Conservation (phyloP, 2,329 filamentous ascomycete species). For the Ceratocystis albifundus region DNA sequence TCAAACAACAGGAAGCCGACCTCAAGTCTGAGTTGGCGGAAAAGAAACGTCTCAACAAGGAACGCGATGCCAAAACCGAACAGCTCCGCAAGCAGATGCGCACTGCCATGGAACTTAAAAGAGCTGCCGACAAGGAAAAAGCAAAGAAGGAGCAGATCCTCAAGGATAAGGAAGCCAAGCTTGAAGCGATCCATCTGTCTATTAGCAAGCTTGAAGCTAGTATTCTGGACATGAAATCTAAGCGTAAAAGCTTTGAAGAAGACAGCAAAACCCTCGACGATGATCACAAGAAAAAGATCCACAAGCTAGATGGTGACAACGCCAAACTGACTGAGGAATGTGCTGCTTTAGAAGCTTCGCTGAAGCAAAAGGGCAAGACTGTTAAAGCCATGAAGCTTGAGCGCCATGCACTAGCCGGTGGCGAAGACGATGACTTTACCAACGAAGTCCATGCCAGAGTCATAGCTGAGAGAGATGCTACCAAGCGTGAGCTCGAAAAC, state of each 20-base stretch:
- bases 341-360: slow-evolving; percentile 55
- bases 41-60: slow-evolving; percentile 64
- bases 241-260: slow-evolving; percentile 42
- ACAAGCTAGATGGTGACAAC: slow-evolving; percentile 44
- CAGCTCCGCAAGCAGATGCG: slow-evolving; percentile 73
- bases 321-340: slow-evolving; percentile 52
- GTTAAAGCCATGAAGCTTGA: slow-evolving; percentile 65
- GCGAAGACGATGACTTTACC: slow-evolving; percentile 49
- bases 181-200: slow-evolving; percentile 57
- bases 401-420: slow-evolving; percentile 50
- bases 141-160: slow-evolving; percentile 63
- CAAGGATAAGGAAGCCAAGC: slow-evolving; percentile 56
- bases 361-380: slow-evolving; percentile 51
- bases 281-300: slow-evolving; percentile 42
- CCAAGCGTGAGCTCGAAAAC: slow-evolving; percentile 16
- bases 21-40: slow-evolving; percentile 68
- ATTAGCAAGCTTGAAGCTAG: slow-evolving; percentile 57
- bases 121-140: slow-evolving; percentile 65
- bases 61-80: slow-evolving; percentile 82
- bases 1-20: slow-evolving; percentile 52
- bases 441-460: slow-evolving; percentile 35
- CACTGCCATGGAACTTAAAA: slow-evolving; percentile 68
- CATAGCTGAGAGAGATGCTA: slow-evolving; percentile 15
- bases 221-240: slow-evolving; percentile 46
- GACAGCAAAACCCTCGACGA: slow-evolving; percentile 43